Conservation (phyloP, 129 eudicot species). For the Chrysanthemum makinoi region DNA sequence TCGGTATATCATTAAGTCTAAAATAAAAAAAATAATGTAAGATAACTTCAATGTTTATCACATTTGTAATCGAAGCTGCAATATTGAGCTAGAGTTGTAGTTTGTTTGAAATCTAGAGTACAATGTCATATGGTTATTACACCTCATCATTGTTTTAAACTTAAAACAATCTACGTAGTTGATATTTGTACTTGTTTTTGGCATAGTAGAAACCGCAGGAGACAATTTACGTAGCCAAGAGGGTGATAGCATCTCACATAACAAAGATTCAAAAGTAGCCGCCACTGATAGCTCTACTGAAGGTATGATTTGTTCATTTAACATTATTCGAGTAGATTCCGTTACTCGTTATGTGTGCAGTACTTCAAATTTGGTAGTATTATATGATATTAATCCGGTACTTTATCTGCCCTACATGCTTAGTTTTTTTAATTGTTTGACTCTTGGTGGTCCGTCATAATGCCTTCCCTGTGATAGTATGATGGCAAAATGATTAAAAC, state of each 20-base stretch:
- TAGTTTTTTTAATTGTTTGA: background rate
- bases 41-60: too few relatives aligned
- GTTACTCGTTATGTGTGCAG: too few relatives aligned
- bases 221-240: slow-evolving; percentile 17
- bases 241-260: slow-evolving; percentile 23
- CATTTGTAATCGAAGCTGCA: too few relatives aligned
- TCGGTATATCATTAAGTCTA: too few relatives aligned
- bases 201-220: slow-evolving; percentile 27
- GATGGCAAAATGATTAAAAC: background rate
- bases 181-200: slow-evolving; percentile 22
- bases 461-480: background rate
- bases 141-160: too few relatives aligned
- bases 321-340: too few relatives aligned
- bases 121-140: background rate
- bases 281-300: slow-evolving; percentile 37
- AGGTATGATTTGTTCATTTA: too few relatives aligned
- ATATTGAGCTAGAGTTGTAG: background rate
- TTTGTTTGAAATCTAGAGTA: background rate
- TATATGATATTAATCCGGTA: background rate
- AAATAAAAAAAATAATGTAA: too few relatives aligned
- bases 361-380: background rate
- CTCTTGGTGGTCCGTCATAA: slow-evolving; percentile 7
- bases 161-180: too few relatives aligned
- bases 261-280: slow-evolving; percentile 24
- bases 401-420: background rate